phyloP scores from a whole-genome alignment of 192 early-diverging fungal species.

The Backusella westeae region DNA sequence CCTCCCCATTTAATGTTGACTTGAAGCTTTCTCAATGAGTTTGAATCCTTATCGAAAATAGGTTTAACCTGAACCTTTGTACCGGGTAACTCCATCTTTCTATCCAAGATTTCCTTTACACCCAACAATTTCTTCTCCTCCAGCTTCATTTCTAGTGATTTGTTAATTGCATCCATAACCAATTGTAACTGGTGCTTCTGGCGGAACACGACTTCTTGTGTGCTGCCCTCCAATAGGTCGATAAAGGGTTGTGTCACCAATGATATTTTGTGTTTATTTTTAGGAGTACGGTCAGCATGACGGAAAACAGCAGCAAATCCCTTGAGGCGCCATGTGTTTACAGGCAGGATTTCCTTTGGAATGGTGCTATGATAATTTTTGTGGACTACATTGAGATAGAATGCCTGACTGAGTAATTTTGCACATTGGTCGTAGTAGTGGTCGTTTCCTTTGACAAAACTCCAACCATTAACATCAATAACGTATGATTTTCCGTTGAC shows the following conservation, averaged over 20 bases:
- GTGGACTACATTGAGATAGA: slow-evolving; percentile 41
- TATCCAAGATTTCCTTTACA: slow-evolving; percentile 71
- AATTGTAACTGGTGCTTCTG: slow-evolving; percentile 63
- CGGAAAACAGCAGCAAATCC: slow-evolving; percentile 91
- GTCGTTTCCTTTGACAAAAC: slow-evolving; percentile 95
- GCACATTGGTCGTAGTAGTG: slow-evolving; percentile 91
- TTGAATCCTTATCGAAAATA: slow-evolving; percentile 55
- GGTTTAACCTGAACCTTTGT: slow-evolving; percentile 95
- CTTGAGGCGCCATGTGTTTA: slow-evolving; percentile 91
- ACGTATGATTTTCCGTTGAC: slow-evolving; percentile 81
- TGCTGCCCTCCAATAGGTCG: slow-evolving; percentile 61
- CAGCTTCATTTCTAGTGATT: slow-evolving; percentile 38
- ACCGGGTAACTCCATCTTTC: slow-evolving; percentile 78
- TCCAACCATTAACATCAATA: slow-evolving; percentile 99
- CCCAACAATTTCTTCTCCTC: slow-evolving; percentile 60
- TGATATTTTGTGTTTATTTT: slow-evolving; percentile 94
- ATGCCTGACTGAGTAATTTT: slow-evolving; percentile 67
- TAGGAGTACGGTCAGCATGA: slow-evolving; percentile 96
- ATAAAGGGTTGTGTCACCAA: slow-evolving; percentile 72
- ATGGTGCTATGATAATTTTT: background rate
- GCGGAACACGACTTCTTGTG: slow-evolving; percentile 84
- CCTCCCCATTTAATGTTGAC: slow-evolving; percentile 98
- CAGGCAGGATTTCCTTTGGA: slow-evolving; percentile 54
- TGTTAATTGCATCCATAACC: slow-evolving; percentile 62
- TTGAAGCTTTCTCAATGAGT: slow-evolving; percentile 73